Evolutionary conservation across 2,329 filamentous ascomycete genomes (phyloP).

Genomic region (Sporothrix variecibatus): DNA sequence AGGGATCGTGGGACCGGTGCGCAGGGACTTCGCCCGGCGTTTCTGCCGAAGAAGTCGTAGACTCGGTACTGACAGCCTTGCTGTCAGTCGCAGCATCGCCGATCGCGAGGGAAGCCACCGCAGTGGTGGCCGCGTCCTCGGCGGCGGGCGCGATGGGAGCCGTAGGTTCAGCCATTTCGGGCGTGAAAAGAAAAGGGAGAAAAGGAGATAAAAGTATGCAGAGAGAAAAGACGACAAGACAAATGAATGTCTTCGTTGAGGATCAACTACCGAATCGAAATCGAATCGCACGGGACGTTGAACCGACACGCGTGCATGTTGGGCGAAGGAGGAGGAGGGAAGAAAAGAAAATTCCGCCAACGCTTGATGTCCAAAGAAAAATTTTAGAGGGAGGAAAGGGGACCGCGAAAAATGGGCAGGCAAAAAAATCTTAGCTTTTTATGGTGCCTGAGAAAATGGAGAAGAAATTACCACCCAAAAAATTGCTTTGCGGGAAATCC

Average conservation of each 20-base stretch:
- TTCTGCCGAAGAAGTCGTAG: background rate
- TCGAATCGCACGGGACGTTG: conserved; percentile 25
- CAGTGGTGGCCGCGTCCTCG: conserved; percentile 23
- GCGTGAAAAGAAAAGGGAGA: conserved; percentile 5
- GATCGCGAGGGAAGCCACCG: conserved; percentile 28
- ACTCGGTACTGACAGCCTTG: background rate
- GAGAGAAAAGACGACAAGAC: background rate
- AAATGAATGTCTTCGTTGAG: background rate
- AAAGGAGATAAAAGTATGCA: background rate
- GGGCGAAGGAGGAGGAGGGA: conserved; percentile 21
- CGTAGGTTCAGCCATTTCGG: conserved; percentile 26
- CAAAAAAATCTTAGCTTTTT: conserved; percentile 20
- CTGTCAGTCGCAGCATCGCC: conserved; percentile 9
- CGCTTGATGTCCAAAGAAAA: conserved; percentile 16
- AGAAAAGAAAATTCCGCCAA: background rate
- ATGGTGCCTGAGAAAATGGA: background rate
- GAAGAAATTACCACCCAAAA: too few relatives aligned
- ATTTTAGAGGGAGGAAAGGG: conserved; percentile 12
- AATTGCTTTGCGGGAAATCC: background rate
- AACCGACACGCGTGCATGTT: conserved; percentile 28
- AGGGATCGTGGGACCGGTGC: conserved; percentile 70
- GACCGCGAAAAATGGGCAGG: conserved; percentile 11
- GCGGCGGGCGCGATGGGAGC: conserved; percentile 10
- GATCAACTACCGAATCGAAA: conserved; percentile 26
- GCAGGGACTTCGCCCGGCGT: conserved; percentile 45